Evolutionary conservation across 2,329 filamentous ascomycete species (phyloP).

Genomic region (Ceratocystis harringtonii): DNA sequence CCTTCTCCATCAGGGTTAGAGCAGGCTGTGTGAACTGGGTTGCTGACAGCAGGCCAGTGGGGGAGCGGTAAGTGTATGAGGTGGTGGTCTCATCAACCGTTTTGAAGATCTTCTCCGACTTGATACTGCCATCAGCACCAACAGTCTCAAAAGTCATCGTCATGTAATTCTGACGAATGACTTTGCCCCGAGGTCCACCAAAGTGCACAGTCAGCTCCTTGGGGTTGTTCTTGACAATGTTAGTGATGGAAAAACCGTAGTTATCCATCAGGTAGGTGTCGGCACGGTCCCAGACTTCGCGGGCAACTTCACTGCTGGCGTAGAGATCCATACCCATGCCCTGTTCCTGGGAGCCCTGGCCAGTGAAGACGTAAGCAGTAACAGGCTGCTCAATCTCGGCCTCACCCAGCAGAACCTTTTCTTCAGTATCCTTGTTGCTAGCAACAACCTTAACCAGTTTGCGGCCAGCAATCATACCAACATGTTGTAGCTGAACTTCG

Average conservation of each 20-base stretch:
- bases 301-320: constrained; percentile 79
- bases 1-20: constrained; percentile 98
- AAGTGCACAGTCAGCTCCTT: constrained; percentile 98
- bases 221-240: constrained; percentile 98
- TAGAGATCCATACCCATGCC: constrained; percentile 99
- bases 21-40: constrained; percentile 98
- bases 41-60: constrained; percentile 83
- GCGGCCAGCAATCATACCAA: constrained; percentile 92
- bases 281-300: constrained; percentile 94
- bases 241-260: constrained; percentile 94
- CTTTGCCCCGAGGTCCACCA: constrained; percentile 89
- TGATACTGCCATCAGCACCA: constrained; percentile 75
- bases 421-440: constrained; percentile 86
- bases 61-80: constrained; percentile 93
- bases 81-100: constrained; percentile 84
- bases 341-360: constrained; percentile 95
- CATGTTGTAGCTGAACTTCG: constrained; percentile 86
- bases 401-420: constrained; percentile 89
- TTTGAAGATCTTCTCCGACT: constrained; percentile 99
- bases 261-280: constrained; percentile 98
- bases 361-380: constrained; percentile 94
- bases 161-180: constrained; percentile 98
- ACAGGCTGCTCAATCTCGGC: constrained; percentile 96
- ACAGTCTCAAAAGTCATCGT: constrained; percentile 99
- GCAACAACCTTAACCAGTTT: constrained; percentile 99